A percentile compares a stretch with the other conserved stretches of the same genome.
phyloP scores from a whole-genome alignment of 2,329 filamentous ascomycete species.

The Exophiala dermatitidis region DNA sequence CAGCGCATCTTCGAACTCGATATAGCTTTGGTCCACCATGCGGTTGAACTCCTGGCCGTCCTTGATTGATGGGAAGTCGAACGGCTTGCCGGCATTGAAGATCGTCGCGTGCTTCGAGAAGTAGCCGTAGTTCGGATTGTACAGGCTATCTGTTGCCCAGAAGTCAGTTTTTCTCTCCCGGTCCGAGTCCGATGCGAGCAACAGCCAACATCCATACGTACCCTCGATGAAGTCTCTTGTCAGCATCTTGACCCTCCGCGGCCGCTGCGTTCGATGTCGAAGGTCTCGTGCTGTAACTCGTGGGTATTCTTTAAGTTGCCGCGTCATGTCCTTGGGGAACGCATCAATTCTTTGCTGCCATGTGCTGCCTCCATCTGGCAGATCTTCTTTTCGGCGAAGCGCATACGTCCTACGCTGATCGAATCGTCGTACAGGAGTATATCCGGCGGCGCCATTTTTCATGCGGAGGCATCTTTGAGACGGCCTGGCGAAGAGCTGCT shows the following conservation, averaged over 20 bases:
- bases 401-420: conserved; percentile 35
- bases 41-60: conserved; percentile 82
- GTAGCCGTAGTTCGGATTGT: conserved; percentile 91
- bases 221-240: conserved; percentile 96
- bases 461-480: conserved; percentile 51
- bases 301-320: conserved; percentile 76
- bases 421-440: conserved; percentile 7
- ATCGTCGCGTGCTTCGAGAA: conserved; percentile 96
- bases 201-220: conserved; percentile 30
- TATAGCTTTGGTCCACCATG: conserved; percentile 70
- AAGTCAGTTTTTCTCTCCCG: conserved; percentile 1
- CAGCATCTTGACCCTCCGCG: conserved; percentile 88
- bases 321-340: conserved; percentile 66
- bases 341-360: conserved; percentile 81
- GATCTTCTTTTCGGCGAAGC: conserved; percentile 32
- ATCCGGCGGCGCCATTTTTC: conserved; percentile 21
- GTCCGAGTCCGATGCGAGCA: too few relatives aligned
- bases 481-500: conserved; percentile 73
- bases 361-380: conserved; percentile 54
- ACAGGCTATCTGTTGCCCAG: conserved; percentile 65
- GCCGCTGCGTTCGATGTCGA: conserved; percentile 64
- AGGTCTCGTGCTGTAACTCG: conserved; percentile 78
- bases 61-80: conserved; percentile 71
- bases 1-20: conserved; percentile 79
- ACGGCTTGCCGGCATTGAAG: conserved; percentile 85